Evolutionary conservation across 129 eudicot species (phyloP), one percentile per base, ranked within the genome.

Genomic region (Artemisia annua): DNA sequence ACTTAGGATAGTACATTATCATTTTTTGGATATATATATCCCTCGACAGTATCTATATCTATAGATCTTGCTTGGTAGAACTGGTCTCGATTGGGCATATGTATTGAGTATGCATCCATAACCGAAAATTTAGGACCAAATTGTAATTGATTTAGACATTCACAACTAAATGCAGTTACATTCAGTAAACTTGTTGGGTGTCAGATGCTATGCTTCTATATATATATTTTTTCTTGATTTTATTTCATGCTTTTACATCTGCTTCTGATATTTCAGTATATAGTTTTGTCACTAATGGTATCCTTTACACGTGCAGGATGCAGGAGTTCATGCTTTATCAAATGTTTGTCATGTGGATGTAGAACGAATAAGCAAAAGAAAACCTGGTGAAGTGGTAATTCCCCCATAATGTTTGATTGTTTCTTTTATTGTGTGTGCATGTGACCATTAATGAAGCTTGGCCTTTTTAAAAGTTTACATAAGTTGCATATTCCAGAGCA

Each of bases 301-400:
- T 48, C 22, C 46, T 73, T 73, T 62, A 54, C 75, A 61, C 26
- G 30, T 78, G 79, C 79, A 95, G 99, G 99, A 95, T 80, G 84
- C 99, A 2, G 99, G 99, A 62, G 99, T 95, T 17, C 99, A 95
- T 81, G 99, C 97, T 67, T 75, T 95, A 60, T 88, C 97, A 78
- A 95, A 91, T 85, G 97, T 90, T 50, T 95, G 91, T 64, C 99
- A 95, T 72, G 97, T 95, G 18, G 99, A 95, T 74, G 90, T 90
- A 67, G 94, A 95, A 85, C 91, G 99, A 7, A 88, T 85, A 73
- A 95, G 97, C 81, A 95, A 95, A 81, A 80, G 99, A 80, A 90
- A 85, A 71, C 99, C 97, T 62, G 91, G 88, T 83, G 97, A 90
- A 88, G 85, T 82, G 91, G 99, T 95, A 80, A 81, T 68, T 67